Percentiles rank a stretch among this genome's conserved stretches.
Evolutionary conservation across 2,329 filamentous ascomycete species (phyloP).

Genomic region (Arthroderma uncinatum): DNA sequence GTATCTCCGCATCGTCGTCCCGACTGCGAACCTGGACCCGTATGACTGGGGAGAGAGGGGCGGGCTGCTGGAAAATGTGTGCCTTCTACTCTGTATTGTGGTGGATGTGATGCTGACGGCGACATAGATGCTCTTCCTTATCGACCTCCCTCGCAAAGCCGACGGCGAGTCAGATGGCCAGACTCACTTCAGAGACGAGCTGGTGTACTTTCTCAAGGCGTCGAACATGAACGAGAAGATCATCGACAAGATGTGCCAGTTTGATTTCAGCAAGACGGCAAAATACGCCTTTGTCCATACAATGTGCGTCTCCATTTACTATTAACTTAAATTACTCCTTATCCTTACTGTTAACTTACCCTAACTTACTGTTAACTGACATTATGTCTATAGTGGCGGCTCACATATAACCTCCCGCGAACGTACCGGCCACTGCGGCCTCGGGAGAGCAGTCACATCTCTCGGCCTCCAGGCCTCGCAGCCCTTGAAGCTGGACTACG

Average conservation of each 20-base stretch:
- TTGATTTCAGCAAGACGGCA: conserved; percentile 67
- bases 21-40: conserved; percentile 72
- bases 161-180: conserved; percentile 18
- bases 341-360: background rate
- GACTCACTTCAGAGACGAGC: conserved; percentile 54
- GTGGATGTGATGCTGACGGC: background rate
- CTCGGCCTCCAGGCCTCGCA: conserved; percentile 50
- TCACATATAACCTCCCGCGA: conserved; percentile 40
- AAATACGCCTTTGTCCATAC: conserved; percentile 73
- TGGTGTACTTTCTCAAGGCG: conserved; percentile 58
- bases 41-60: conserved; percentile 87
- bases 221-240: conserved; percentile 55
- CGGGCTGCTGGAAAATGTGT: conserved; percentile 73
- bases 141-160: conserved; percentile 61
- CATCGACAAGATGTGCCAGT: conserved; percentile 57
- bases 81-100: conserved; percentile 14
- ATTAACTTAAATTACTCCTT: background rate
- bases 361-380: background rate
- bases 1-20: conserved; percentile 69
- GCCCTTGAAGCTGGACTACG: conserved; percentile 58
- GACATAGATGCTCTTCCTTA: conserved; percentile 65
- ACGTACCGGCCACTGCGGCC: conserved; percentile 60
- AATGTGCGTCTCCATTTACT: conserved; percentile 49
- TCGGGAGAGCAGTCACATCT: conserved; percentile 54
- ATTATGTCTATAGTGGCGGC: conserved; percentile 40